A percentile compares a stretch with the other conserved stretches of the same genome.
Conservation (phyloP, 805 yeast genomes). For the Kazachstania bromeliacearum region DNA sequence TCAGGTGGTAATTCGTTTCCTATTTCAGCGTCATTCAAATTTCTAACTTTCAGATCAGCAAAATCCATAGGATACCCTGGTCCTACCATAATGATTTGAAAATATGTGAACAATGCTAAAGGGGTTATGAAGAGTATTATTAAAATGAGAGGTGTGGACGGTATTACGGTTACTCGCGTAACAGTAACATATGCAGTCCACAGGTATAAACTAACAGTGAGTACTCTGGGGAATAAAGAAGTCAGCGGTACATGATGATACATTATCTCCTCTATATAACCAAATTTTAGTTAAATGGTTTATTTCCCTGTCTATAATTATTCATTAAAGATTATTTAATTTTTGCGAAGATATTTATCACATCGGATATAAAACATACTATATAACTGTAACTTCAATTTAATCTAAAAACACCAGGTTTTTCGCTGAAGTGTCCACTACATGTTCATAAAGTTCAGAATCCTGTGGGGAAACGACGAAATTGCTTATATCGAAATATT, state of each 20-base stretch:
- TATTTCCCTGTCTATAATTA: neutral
- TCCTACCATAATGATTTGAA: conserved; percentile 41
- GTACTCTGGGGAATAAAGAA: conserved; percentile 19
- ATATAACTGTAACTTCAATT: neutral
- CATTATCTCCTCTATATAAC: neutral
- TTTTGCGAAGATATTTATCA: no score
- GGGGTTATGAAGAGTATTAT: conserved; percentile 5
- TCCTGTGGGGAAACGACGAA: neutral
- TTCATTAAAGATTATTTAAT: neutral
- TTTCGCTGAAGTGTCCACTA: neutral
- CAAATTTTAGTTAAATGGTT: neutral
- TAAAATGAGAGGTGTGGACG: conserved; percentile 5
- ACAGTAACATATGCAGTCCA: conserved; percentile 19
- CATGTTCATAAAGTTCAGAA: neutral
- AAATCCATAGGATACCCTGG: conserved; percentile 61
- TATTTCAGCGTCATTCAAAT: conserved; percentile 21
- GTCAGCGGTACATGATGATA: conserved; percentile 1
- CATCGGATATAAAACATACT: no score
- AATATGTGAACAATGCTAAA: conserved; percentile 39
- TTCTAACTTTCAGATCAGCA: conserved; percentile 32
- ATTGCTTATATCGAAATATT: neutral
- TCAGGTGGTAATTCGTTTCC: conserved; percentile 35
- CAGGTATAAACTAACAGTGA: conserved; percentile 16
- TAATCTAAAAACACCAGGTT: neutral
- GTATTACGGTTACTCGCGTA: conserved; percentile 9